Conservation (phyloP, 345 rosid species). For the Euclidium syriacum region DNA sequence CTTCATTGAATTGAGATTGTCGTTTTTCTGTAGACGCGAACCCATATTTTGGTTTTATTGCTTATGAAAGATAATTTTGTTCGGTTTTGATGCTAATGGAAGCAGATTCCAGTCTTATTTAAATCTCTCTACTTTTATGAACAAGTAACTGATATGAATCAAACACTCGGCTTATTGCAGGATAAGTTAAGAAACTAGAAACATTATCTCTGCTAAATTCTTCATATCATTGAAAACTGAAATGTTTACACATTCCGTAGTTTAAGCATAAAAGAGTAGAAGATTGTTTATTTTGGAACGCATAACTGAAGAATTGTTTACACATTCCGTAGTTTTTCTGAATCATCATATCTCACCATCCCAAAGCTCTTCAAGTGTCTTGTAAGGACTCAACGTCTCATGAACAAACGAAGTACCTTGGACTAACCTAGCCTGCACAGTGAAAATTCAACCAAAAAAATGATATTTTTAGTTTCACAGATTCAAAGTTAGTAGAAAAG, state of each 20-base stretch:
- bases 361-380: conserved; percentile 67
- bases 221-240: not conserved
- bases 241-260: not conserved
- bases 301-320: too few species aligned
- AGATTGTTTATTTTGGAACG: too few species aligned
- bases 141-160: not conserved
- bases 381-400: conserved; percentile 49
- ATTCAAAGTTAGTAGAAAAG: not conserved
- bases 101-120: not conserved
- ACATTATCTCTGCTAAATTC: not conserved
- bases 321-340: not conserved
- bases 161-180: not conserved
- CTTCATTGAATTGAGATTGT: not conserved
- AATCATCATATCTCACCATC: conserved; percentile 59
- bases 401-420: conserved; percentile 49
- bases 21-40: not conserved
- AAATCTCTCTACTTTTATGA: not conserved
- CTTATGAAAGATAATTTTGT: conserved; percentile 6
- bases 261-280: not conserved
- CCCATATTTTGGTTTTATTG: not conserved
- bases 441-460: not conserved
- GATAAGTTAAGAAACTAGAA: not conserved
- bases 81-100: not conserved
- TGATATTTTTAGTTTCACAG: not conserved
- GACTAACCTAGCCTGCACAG: conserved; percentile 54